Evolutionary conservation across 2,329 filamentous ascomycete genomes (phyloP).

Genomic region (Epichloe scottii): DNA sequence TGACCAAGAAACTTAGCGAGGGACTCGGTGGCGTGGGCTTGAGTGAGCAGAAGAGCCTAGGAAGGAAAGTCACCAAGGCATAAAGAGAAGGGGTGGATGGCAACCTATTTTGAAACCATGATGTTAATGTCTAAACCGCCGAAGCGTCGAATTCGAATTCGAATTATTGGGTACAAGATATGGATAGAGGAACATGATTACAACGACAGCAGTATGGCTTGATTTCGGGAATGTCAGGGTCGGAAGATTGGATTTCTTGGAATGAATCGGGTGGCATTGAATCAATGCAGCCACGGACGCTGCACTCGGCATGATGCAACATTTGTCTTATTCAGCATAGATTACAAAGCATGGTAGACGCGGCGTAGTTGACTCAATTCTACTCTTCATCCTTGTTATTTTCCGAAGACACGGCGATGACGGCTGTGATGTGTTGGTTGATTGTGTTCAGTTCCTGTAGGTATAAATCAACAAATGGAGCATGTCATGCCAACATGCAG

Average conservation of each 20-base stretch:
- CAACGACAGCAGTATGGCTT: not conserved
- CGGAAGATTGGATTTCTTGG: not conserved
- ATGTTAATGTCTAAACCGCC: not conserved
- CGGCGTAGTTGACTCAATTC: not conserved
- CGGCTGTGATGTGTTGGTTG: no score
- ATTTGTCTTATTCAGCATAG: not conserved
- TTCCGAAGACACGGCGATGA: no score
- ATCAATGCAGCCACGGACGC: not conserved
- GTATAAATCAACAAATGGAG: no score
- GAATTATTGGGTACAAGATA: not conserved
- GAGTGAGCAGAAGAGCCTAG: constrained; percentile 12
- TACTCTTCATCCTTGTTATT: no score
- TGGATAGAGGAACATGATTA: not conserved
- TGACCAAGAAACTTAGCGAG: constrained; percentile 28
- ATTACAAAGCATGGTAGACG: not conserved
- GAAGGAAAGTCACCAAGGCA: constrained; percentile 10
- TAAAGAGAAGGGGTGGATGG: not conserved
- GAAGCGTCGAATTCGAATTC: not conserved
- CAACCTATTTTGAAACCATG: not conserved
- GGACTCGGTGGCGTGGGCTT: constrained; percentile 15
- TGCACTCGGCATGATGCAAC: not conserved
- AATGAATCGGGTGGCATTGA: not conserved
- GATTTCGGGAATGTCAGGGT: no score
- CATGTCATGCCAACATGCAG: no score
- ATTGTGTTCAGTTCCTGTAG: no score